Conservation (phyloP, 2,329 filamentous ascomycete species). For the Metarhizium robertsii region DNA sequence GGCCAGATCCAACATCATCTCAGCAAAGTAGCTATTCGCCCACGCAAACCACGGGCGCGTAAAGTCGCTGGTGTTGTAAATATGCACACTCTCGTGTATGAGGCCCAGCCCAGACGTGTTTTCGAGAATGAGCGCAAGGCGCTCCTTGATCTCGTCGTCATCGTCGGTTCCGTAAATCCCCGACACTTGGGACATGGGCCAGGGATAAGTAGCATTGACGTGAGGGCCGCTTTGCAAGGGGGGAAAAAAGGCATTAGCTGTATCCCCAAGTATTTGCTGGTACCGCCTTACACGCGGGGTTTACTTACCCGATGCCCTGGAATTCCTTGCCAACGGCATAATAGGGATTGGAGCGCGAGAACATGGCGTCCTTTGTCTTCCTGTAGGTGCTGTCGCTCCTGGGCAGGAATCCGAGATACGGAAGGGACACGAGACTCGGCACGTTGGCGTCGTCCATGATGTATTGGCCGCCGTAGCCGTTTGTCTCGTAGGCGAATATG, state of each 20-base stretch:
- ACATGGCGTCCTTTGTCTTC: conserved; percentile 71
- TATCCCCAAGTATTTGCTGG: too few relatives aligned
- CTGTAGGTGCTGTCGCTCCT: conserved; percentile 58
- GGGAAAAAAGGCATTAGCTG: too few relatives aligned
- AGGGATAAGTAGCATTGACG: conserved; percentile 50
- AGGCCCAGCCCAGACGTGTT: conserved; percentile 33
- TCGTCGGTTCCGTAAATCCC: conserved; percentile 37
- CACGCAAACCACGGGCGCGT: conserved; percentile 38
- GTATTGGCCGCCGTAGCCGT: conserved; percentile 58
- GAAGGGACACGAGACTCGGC: conserved; percentile 55
- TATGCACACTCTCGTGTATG: conserved; percentile 38
- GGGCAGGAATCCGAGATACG: conserved; percentile 52
- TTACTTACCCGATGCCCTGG: conserved; percentile 17
- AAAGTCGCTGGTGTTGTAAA: conserved; percentile 29
- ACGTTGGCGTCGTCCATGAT: conserved; percentile 69
- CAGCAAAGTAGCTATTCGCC: conserved; percentile 33
- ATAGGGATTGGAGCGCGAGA: conserved; percentile 70
- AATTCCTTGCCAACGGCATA: conserved; percentile 30
- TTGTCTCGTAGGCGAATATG: conserved; percentile 72
- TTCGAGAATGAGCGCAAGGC: conserved; percentile 28
- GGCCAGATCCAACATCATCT: conserved; percentile 59
- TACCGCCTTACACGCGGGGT: too few relatives aligned
- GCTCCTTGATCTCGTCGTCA: conserved; percentile 25
- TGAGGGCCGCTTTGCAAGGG: conserved; percentile 39
- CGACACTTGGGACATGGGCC: conserved; percentile 48